phyloP scores from a whole-genome alignment of 345 rosid genomes.

The Eucalyptus shirleyi region DNA sequence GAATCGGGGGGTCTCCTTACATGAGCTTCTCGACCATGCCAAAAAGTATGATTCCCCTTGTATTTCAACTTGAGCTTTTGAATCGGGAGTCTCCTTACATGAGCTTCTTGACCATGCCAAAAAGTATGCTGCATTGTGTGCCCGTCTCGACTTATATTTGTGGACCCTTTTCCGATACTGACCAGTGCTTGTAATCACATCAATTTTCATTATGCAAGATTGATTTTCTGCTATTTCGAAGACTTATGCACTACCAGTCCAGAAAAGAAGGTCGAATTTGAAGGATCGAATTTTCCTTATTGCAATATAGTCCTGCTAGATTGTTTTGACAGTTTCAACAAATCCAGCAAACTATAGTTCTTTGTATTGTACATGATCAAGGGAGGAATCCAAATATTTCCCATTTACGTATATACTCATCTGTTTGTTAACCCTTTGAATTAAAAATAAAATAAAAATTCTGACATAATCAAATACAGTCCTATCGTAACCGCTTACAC shows the following conservation, averaged over 20 bases:
- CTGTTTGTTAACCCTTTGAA: background rate
- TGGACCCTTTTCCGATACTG: background rate
- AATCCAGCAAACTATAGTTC: background rate
- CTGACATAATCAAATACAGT: background rate
- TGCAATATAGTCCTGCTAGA: background rate
- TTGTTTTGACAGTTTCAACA: background rate
- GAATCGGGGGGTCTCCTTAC: background rate
- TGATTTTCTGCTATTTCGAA: background rate
- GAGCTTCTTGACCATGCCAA: background rate
- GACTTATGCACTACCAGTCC: rapidly evolving
- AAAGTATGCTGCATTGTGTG: background rate
- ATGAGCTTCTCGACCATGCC: background rate
- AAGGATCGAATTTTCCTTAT: background rate
- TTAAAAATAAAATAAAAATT: background rate
- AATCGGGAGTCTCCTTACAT: background rate
- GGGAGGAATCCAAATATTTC: background rate
- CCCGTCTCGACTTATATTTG: background rate
- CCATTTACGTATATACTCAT: background rate
- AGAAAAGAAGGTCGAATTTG: background rate
- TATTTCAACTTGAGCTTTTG: background rate
- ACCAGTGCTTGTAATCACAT: background rate
- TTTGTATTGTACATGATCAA: background rate
- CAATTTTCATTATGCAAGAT: background rate
- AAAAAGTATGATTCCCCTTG: background rate
- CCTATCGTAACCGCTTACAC: background rate